Evolutionary conservation across 192 early-diverging fungal species (phyloP).

Genomic region (Podila epicladia): DNA sequence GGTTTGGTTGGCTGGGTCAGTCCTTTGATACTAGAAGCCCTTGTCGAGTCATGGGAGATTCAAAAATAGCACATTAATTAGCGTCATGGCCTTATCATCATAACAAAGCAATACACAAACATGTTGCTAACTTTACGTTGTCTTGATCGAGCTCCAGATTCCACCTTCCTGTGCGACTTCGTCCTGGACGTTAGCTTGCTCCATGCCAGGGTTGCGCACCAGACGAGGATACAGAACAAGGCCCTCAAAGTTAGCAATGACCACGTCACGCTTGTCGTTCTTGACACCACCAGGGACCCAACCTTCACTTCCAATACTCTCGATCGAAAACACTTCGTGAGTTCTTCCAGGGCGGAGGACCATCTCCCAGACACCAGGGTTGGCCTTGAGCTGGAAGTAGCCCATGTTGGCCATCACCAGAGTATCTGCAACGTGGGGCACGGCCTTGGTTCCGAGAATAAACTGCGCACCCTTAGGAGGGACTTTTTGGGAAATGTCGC

Average conservation of each 20-base stretch:
- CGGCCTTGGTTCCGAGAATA: conserved; percentile 74
- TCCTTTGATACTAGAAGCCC: conserved; percentile 32
- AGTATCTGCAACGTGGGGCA: conserved; percentile 82
- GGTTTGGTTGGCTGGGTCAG: conserved; percentile 17
- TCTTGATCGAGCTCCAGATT: conserved; percentile 69
- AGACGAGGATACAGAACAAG: conserved; percentile 83
- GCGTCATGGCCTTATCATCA: background rate
- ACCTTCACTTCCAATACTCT: conserved; percentile 65
- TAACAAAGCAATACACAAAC: too few species aligned
- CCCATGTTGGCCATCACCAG: conserved; percentile 99
- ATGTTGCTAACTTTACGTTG: conserved; percentile 55
- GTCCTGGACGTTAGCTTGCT: conserved; percentile 52
- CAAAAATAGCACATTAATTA: background rate
- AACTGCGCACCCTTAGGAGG: conserved; percentile 95
- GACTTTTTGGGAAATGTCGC: conserved; percentile 69
- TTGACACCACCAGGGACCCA: conserved; percentile 53
- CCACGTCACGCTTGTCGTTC: conserved; percentile 61
- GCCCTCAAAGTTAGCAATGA: conserved; percentile 85
- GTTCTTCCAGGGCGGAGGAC: conserved; percentile 85
- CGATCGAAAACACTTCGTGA: conserved; percentile 78
- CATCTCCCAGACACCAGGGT: conserved; percentile 90
- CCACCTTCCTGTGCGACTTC: conserved; percentile 48
- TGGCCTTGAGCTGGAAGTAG: conserved; percentile 95
- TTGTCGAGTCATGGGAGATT: background rate
- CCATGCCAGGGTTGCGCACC: conserved; percentile 83